Evolutionary conservation across 345 rosid species (phyloP), one percentile per base, ranked within the genome.

Genomic region (Citrus cavaleriei): DNA sequence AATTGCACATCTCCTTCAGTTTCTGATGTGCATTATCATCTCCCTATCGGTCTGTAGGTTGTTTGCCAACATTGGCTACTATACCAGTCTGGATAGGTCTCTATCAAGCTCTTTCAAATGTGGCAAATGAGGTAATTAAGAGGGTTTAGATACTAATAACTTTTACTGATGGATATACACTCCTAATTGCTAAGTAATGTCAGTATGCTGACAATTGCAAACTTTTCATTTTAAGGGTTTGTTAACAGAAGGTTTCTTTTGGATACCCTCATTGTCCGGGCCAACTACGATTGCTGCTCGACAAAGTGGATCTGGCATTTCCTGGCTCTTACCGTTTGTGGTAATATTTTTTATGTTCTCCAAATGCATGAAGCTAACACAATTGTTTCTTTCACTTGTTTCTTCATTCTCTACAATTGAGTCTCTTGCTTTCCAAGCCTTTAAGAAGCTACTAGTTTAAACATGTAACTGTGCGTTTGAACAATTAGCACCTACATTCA

Each of bases 1-100:
- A 37, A 35, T 68, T 61, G 38, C 57, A 54, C n/a, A 59, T 30
- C 71, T 68, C 63, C 55, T 71, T 72, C 24, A 22, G 68, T 78
- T 70, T 62, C 63, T 81, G 65, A 78, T 79, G 70, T 64, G 54
- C 55, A 37, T 81, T 57, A 67, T 63, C n/a, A 27, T 83, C 57
- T 74, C 80, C 46, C 77, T 79, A 9, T 18, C 19, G 75, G 73
- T 75, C 76, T 38, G 18, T 78, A 96, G 99, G 99, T 74, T 96
- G 99, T 86, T 85, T 96, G 37, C 99, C 99, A 65, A 96, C 97
- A 40, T 86, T 93, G 86, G 97, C 94, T 21, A 93, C 94, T 9
- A 93, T 93, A 85, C 99, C 98, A 42, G 99, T 96, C 75, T 96
- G 95, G 97, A 94, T 96, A 62, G 99, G 99, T 83, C 86, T 96